A percentile compares a stretch with the other conserved stretches of the same genome.
phyloP scores from a whole-genome alignment of 768 basidiomycete genomes.

The Psilocybe azurescens region DNA sequence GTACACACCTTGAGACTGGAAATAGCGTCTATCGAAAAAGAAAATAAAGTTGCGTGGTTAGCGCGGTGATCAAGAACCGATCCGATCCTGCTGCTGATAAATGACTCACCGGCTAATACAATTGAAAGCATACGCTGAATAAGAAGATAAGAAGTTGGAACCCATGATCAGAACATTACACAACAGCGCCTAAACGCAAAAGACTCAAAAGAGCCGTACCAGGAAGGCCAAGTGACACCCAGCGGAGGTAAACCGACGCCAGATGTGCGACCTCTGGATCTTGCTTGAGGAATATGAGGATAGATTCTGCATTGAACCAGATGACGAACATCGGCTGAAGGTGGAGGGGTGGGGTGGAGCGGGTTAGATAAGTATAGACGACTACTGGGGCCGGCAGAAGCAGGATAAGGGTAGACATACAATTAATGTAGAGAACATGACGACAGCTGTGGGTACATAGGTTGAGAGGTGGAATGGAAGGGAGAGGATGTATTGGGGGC shows the following conservation, averaged over 20 bases:
- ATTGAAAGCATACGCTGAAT: constrained; percentile 52
- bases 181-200: not conserved
- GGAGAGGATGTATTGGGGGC: constrained; percentile 30
- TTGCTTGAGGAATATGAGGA: constrained; percentile 78
- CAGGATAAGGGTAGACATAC: constrained; percentile 47
- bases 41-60: not conserved
- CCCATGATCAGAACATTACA: not conserved
- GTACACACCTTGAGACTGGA: constrained; percentile 77
- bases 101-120: constrained; percentile 45
- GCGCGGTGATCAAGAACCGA: not conserved
- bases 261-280: constrained; percentile 84
- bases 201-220: constrained; percentile 36
- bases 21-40: constrained; percentile 56
- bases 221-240: constrained; percentile 79
- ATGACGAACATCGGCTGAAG: constrained; percentile 59
- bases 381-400: not conserved
- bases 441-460: constrained; percentile 50
- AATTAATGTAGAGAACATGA: constrained; percentile 60
- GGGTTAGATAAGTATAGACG: constrained; percentile 26
- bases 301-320: constrained; percentile 84
- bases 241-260: constrained; percentile 80
- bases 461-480: constrained; percentile 2
- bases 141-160: constrained; percentile 2
- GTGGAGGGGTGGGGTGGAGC: not conserved
- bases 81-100: not conserved